Evolutionary conservation across 2,329 filamentous ascomycete genomes (phyloP).

Genomic region (Pestalotiopsis sp.): DNA sequence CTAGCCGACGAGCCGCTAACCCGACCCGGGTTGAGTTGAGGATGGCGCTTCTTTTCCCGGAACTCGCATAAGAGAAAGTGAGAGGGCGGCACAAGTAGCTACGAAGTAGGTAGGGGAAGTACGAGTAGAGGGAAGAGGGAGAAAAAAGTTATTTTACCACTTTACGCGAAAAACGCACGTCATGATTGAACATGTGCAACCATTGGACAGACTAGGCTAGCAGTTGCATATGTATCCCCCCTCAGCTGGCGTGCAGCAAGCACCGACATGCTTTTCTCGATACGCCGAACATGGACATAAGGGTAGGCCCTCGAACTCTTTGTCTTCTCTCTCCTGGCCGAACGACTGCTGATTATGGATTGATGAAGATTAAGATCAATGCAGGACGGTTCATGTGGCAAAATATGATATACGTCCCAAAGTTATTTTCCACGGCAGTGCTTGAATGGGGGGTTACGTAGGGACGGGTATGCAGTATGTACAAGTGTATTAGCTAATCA

Average conservation of each 20-base stretch:
- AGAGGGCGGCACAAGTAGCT: not conserved
- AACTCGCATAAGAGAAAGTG: not conserved
- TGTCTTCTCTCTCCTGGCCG: too few relatives aligned
- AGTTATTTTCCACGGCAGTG: too few relatives aligned
- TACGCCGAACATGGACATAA: too few relatives aligned
- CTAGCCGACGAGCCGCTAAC: conserved; percentile 5
- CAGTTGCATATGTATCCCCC: too few relatives aligned
- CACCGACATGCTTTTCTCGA: not conserved
- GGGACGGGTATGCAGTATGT: too few relatives aligned
- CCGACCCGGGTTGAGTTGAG: not conserved
- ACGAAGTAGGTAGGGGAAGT: not conserved
- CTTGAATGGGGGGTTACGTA: too few relatives aligned
- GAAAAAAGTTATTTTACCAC: not conserved
- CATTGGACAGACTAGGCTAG: not conserved
- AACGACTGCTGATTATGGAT: too few relatives aligned
- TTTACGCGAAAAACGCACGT: conserved; percentile 6
- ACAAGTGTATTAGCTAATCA: too few relatives aligned
- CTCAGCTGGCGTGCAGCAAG: not conserved
- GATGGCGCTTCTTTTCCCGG: not conserved
- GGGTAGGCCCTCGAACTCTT: too few relatives aligned
- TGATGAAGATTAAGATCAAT: too few relatives aligned
- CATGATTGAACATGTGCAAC: conserved; percentile 9
- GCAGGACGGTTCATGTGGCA: too few relatives aligned
- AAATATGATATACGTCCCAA: too few relatives aligned
- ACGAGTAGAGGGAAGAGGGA: not conserved